Percentiles rank a stretch among this genome's conserved stretches.
Conservation (phyloP, 345 rosid genomes). For the Syzygium aromaticum region DNA sequence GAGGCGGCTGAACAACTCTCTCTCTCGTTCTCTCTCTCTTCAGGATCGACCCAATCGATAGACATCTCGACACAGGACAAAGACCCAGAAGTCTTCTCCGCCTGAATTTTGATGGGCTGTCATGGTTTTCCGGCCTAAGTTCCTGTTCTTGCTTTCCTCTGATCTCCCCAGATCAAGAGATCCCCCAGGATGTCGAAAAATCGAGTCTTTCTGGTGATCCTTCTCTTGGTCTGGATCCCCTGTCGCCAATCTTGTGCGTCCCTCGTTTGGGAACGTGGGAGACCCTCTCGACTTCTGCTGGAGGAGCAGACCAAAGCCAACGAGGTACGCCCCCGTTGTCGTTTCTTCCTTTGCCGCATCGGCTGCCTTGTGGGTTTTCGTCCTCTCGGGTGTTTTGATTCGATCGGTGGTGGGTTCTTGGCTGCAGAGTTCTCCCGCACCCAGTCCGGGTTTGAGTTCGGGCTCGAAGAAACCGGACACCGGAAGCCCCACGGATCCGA, state of each 20-base stretch:
- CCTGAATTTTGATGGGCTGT: background rate
- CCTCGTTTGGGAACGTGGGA: background rate
- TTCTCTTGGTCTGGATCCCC: background rate
- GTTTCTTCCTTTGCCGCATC: background rate
- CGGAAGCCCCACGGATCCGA: background rate
- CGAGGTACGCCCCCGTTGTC: background rate
- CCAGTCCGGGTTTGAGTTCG: background rate
- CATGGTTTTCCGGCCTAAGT: background rate
- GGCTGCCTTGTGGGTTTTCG: background rate
- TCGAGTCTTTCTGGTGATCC: background rate
- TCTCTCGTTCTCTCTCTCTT: background rate
- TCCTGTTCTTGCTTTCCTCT: background rate
- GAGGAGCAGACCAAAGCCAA: background rate
- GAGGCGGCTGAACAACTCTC: background rate
- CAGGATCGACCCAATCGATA: background rate
- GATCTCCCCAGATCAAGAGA: background rate
- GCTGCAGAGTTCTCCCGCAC: conserved; percentile 1
- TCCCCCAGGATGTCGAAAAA: background rate
- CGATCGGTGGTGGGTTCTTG: background rate
- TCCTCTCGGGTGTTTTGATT: background rate
- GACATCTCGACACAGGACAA: background rate
- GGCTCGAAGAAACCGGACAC: background rate
- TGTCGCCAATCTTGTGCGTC: background rate
- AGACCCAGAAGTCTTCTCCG: background rate
- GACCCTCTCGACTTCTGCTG: background rate